Evolutionary conservation across 129 eudicot species (phyloP), one percentile per base, ranked within the genome.

Genomic region (Ambrosia trifida): DNA sequence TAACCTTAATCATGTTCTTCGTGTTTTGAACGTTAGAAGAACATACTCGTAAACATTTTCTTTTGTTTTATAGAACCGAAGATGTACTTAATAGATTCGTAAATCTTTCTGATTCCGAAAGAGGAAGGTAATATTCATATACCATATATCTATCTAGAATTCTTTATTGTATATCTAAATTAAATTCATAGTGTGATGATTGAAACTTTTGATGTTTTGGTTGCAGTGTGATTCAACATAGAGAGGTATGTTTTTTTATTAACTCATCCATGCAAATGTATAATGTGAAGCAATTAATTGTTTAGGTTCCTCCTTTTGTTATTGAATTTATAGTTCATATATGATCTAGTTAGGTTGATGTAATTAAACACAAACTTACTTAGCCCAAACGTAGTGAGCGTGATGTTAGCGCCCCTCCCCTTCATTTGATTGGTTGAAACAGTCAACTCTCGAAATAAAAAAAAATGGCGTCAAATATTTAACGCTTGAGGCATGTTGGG

Each of bases 81-180:
- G 96, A 89, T 70, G 96, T 89, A 16, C 82, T 89, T 40, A 66
- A 75, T 56, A 78, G 88, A 4, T 89, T 84, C 53, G 66, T 89
- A 8, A 87, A 83, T 76, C 88, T 84, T 64, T 73, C 93, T 1
- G 96, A 89, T 70, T 90, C 84, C 7, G 96, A 87, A 56, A 80
- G 94, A 70, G 94, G 88, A 79, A 73, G 86, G 96, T 89, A 24
- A 24, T 24, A 76, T 50, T 58, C 35, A 54, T 33, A 35, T 28
- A 4, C 16, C 2, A 7, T 3, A 32, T 71, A 4, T 73, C 18
- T 41, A 11, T 36, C 18, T 20, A 11, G 10, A 60, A 12, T 11
- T 74, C 20, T 4, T 43, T 4, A 50, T 62, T 66, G 49, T 54
- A 12, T 43, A n/a, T 47, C 16, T 45, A 64, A 33, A 30, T 38